These are phyloP conservation scores for Diophrys appendiculata DNA, from an alignment of 73 alveolate genomes.

Conservation along the genomic window DNA sequence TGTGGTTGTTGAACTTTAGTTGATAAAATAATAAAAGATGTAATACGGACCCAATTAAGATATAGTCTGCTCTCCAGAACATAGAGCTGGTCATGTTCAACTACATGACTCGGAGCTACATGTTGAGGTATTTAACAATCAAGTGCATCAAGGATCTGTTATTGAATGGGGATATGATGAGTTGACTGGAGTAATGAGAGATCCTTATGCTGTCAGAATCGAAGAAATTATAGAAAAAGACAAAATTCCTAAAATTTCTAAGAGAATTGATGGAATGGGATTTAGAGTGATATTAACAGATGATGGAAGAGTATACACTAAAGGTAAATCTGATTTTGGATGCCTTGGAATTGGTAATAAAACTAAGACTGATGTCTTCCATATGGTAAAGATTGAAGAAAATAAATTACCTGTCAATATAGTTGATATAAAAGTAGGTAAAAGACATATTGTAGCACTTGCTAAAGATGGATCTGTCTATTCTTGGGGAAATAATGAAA, in stretches of 20 bases:
- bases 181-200: not conserved
- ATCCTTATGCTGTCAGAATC: not conserved
- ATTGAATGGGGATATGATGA: not conserved
- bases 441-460: conserved; percentile 31
- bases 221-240: not conserved
- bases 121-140: not conserved
- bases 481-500: conserved; percentile 33
- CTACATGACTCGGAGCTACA: not conserved
- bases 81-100: too few relatives aligned
- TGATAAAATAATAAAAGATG: too few relatives aligned
- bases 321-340: not conserved
- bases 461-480: conserved; percentile 10
- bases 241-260: not conserved
- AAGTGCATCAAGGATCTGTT: not conserved
- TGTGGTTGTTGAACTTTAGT: too few relatives aligned
- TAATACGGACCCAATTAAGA: too few relatives aligned
- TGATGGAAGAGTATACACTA: not conserved
- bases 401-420: not conserved
- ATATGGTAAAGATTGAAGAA: not conserved
- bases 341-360: not conserved
- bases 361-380: not conserved
- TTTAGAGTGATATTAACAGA: not conserved
- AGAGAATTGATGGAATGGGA: not conserved
- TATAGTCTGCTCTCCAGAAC: too few relatives aligned
- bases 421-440: conserved; percentile 18